Base-by-base conservation (phyloP, 2,329 filamentous ascomycete genomes). In the Phialophora chinensis region DNA sequence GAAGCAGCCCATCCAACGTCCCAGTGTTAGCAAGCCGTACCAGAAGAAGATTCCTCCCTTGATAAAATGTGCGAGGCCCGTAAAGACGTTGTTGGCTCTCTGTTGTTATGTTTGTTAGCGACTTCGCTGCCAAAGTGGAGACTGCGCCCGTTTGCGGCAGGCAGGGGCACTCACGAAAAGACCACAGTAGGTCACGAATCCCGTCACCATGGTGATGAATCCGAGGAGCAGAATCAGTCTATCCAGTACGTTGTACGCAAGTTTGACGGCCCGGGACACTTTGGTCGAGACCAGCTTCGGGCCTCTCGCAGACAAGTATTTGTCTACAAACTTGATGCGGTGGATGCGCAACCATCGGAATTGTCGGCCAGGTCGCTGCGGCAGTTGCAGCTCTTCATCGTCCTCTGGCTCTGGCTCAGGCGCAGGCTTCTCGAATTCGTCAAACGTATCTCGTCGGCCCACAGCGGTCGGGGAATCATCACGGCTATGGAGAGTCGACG, bases 1-100 rank as follows among this genome's bases (percentile, higher is more conserved):
- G 76, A 96, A 98, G 76, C 91, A 91, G 29, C 94, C 94, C 75
- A 93, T 88, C 90, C 92, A 97, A 63, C 94, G 89, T 33, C 92
- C 93, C 3, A 98, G 84, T 0, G 92, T 96, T 67, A 97, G 80
- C 23, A 97, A 79, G 8, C 94, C 94, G 69, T 96, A 91, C 89
- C 92, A 95, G 80, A 97, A 92, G 82, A 98, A 98, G 62, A 98
- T 90, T 3, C 91, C 91, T 54, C 94, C 94, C 77, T 98, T 98
- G 77, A 97, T 88, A 81, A 92, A 97, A 76, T 98, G 94, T 7
- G 94, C 94, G 50, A 97, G 83, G 1, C 94, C 92, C 72, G 89
- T 93, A 82, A 94, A 96, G 65, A 97, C 82, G 2, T 83, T 83
- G 25, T 78, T 77, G 4, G 86, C 90, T 59, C 70, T 67, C 73